Evolutionary conservation across 2,329 filamentous ascomycete genomes (phyloP), one percentile per base, ranked within the genome.

Genomic region (Aspergillus spinulosporus): DNA sequence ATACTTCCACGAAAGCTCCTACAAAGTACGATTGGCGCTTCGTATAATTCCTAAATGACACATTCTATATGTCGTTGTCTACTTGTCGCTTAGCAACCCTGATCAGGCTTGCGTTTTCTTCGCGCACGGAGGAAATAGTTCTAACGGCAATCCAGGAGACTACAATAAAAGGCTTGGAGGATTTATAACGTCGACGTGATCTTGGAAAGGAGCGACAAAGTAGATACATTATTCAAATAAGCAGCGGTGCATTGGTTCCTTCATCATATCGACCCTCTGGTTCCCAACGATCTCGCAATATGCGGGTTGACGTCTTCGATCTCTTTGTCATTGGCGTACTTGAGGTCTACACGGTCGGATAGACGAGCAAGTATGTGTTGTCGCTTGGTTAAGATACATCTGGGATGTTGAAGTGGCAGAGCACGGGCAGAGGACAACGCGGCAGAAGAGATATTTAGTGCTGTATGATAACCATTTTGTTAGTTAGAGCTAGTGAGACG

Each of bases 401-500:
- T 8, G 43, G 3, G 31, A 14, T 48, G 26, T 39, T 32, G 40
- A 50, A 39, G 26, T 21, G 29, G 14, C n/a, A 34, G 32, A 40
- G 28, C 55, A 40, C 14, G 49, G 28, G 55, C 45, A 53, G 55
- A 53, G 45, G 45, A 49, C 21, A 34, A 53, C 46, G 21, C 45
- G 49, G 45, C 49, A 53, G 26, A 36, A 42, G 45, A 37, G 8
- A 12, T 28, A 53, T 57, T 53, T 53, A 57, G 55, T 57, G 55
- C 55, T 57, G 45, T 57, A 40, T n/a, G 44, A 34, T 26, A 43
- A 34, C 34, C 34, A 44, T 28, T 29, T 28, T 6, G 32, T 57
- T 46, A 57, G 49, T 46, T 52, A 57, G 34, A 57, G 49, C 42
- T 52, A 57, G 34, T 31, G 8, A n/a, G 12, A 29, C 26, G 9